Percentiles rank a stretch among this genome's conserved stretches.
These are phyloP conservation scores for Rhynchospora tenuis DNA, from an alignment of 176 grass and related monocot species.

Conservation along the genomic window DNA sequence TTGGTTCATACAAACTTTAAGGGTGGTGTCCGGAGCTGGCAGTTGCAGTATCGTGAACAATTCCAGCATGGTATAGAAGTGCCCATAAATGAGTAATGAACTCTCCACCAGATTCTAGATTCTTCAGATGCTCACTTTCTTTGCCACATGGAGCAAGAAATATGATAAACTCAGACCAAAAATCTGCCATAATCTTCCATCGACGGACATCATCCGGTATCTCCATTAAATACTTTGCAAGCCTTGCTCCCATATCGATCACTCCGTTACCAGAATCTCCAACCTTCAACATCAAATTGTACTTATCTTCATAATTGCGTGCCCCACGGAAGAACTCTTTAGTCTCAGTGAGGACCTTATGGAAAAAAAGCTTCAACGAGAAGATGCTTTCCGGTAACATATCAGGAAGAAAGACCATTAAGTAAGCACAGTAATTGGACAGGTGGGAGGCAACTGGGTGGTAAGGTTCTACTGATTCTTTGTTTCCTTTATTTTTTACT, in stretches of 20 bases:
- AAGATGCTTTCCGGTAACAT: conserved; percentile 8
- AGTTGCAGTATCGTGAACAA: not conserved
- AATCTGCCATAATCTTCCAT: too few relatives aligned
- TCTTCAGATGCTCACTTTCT: too few relatives aligned
- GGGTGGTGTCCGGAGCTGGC: too few relatives aligned
- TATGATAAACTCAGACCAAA: too few relatives aligned
- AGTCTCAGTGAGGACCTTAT: not conserved
- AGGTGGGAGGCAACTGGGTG: not conserved
- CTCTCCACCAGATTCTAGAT: too few relatives aligned
- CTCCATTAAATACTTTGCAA: too few relatives aligned
- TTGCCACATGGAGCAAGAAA: too few relatives aligned
- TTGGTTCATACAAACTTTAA: too few relatives aligned
- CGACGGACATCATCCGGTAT: too few relatives aligned
- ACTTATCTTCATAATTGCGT: not conserved
- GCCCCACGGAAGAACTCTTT: not conserved
- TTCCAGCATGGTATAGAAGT: too few relatives aligned
- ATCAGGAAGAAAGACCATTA: conserved; percentile 31
- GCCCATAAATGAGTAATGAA: too few relatives aligned
- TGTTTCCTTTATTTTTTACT: not conserved
- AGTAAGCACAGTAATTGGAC: conserved; percentile 37
- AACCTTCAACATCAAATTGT: not conserved
- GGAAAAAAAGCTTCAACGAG: conserved; percentile 8
- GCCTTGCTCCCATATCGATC: too few relatives aligned
- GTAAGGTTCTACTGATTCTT: not conserved
- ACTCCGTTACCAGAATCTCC: not conserved